These are phyloP conservation scores for Diospyros lotus DNA, from an alignment of 148 eudicot genomes.

Conservation along the genomic window DNA sequence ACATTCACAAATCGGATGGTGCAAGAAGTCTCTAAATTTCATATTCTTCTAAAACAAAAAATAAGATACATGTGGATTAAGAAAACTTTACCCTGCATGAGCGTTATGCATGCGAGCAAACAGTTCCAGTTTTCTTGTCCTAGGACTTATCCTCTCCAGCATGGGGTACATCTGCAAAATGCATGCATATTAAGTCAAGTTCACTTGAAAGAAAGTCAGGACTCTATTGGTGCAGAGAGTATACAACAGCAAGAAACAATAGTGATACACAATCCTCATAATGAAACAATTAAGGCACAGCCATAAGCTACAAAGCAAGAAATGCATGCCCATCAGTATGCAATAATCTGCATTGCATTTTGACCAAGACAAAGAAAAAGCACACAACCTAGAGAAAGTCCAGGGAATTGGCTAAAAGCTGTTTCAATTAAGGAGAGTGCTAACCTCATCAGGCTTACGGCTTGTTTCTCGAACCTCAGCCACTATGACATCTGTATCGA, in stretches of 20 bases:
- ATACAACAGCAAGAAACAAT: not conserved
- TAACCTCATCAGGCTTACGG: conserved; percentile 97
- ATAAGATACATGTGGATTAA: not conserved
- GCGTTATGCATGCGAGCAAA: conserved; percentile 98
- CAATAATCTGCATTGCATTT: not conserved
- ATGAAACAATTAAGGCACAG: not conserved
- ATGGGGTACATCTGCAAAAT: conserved; percentile 79
- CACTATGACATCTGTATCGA: conserved; percentile 95
- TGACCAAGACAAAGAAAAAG: not conserved
- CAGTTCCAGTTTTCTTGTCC: conserved; percentile 89
- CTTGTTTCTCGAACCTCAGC: conserved; percentile 99
- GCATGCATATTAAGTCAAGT: conserved; percentile 8
- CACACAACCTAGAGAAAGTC: not conserved
- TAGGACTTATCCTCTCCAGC: conserved; percentile 95
- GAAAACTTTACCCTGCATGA: conserved; percentile 70
- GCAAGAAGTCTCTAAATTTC: not conserved
- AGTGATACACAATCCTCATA: not conserved
- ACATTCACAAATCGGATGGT: not conserved
- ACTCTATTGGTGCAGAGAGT: not conserved
- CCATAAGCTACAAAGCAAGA: not conserved
- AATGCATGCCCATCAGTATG: not conserved
- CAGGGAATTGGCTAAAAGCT: not conserved
- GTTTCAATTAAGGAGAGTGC: not conserved
- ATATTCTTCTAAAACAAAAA: not conserved
- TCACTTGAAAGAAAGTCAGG: not conserved